phyloP scores from a whole-genome alignment of 331 rosid genomes.

The Arachis monticola region DNA sequence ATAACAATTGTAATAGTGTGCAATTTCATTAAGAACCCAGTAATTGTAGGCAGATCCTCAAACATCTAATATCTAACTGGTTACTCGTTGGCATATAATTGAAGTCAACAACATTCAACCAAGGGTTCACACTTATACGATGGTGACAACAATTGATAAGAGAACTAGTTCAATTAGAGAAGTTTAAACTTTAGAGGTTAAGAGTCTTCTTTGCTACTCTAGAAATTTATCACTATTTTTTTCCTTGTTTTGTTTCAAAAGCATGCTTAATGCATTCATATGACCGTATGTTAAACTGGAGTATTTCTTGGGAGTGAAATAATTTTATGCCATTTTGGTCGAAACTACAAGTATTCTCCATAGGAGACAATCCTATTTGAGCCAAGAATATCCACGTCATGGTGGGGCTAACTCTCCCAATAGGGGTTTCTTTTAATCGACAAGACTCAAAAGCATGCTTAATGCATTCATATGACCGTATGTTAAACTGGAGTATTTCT shows the following conservation, averaged over 20 bases:
- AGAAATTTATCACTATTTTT: slow-evolving; percentile 13
- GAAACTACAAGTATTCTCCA: too few relatives aligned
- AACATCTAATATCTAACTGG: slow-evolving; percentile 2
- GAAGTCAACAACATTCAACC: not conserved
- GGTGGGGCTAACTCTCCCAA: too few relatives aligned
- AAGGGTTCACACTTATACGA: not conserved
- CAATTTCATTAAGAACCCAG: slow-evolving; percentile 2
- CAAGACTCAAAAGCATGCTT: not conserved
- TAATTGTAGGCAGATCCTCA: not conserved
- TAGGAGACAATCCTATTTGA: too few relatives aligned
- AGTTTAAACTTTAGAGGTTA: not conserved
- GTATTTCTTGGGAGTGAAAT: slow-evolving; percentile 4
- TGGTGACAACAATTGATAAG: slow-evolving; percentile 3
- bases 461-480: not conserved
- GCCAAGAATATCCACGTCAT: too few relatives aligned
- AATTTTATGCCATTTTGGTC: not conserved
- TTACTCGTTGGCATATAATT: not conserved
- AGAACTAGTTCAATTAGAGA: slow-evolving; percentile 5
- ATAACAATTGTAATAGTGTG: slow-evolving; percentile 1
- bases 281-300: not conserved
- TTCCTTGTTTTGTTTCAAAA: slow-evolving; percentile 13
- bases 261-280: not conserved
- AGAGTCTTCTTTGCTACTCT: not conserved
- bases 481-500: not conserved
- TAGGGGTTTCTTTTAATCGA: too few relatives aligned